Conservation (phyloP, 768 basidiomycete species). For the Auriscalpium orientale region DNA sequence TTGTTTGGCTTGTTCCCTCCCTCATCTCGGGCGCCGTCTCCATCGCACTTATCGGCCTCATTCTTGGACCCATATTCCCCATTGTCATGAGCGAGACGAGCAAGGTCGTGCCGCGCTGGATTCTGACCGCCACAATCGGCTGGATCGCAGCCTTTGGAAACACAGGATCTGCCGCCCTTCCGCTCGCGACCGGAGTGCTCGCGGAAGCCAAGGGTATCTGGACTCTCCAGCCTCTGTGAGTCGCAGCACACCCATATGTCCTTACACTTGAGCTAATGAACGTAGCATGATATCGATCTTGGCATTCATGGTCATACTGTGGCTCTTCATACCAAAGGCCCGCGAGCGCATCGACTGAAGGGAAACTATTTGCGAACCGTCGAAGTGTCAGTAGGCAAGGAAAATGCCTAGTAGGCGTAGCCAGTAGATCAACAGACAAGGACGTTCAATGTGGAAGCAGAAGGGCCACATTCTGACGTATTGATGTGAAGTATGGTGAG, state of each 20-base stretch:
- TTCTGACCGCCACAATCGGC: slow-evolving; percentile 35
- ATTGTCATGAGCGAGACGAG: slow-evolving; percentile 34
- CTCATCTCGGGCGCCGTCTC: slow-evolving; percentile 47
- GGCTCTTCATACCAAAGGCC: slow-evolving; percentile 33
- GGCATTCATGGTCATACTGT: slow-evolving; percentile 32
- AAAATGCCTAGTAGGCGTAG: too few species aligned
- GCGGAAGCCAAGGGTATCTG: slow-evolving; percentile 34
- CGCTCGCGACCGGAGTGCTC: slow-evolving; percentile 43
- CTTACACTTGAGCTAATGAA: not conserved
- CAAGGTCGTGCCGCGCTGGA: slow-evolving; percentile 36
- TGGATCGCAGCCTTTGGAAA: slow-evolving; percentile 49
- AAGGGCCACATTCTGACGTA: too few species aligned
- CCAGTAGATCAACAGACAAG: too few species aligned
- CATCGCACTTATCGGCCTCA: slow-evolving; percentile 45
- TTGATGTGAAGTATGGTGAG: too few species aligned
- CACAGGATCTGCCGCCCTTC: slow-evolving; percentile 42
- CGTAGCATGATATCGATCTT: slow-evolving; percentile 33
- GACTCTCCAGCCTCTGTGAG: slow-evolving; percentile 44
- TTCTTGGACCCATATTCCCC: slow-evolving; percentile 42
- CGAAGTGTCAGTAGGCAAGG: too few species aligned
- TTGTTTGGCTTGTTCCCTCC: slow-evolving; percentile 50
- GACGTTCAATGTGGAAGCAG: too few species aligned
- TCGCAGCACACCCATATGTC: not conserved
- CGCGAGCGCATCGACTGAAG: slow-evolving; percentile 5
- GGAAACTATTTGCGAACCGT: too few species aligned